Conservation (phyloP, 208 protist genomes). For the Acanthamoeba royreba region DNA sequence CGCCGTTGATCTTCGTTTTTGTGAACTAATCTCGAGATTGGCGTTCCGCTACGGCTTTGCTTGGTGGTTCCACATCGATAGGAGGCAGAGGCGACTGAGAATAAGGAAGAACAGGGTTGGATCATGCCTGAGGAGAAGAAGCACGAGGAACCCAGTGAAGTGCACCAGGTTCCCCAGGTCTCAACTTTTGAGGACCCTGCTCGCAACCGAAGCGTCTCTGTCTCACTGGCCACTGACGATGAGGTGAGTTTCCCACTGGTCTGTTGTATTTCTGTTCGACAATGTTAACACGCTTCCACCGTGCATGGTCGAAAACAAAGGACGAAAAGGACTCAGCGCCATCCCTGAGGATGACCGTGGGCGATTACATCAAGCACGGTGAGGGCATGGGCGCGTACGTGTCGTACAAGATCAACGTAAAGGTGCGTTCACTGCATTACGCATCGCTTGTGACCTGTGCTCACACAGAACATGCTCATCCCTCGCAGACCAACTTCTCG, state of each 20-base stretch:
- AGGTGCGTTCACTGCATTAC: neutral
- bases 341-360: neutral
- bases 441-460: neutral
- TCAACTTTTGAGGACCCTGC: neutral
- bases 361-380: constrained; percentile 42
- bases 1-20: neutral
- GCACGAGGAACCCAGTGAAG: neutral
- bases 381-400: constrained; percentile 29
- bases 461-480: neutral
- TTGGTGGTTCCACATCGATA: neutral
- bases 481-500: neutral
- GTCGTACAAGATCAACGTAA: constrained; percentile 36
- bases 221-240: neutral
- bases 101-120: neutral
- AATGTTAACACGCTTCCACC: neutral
- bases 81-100: neutral
- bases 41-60: neutral
- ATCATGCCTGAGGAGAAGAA: constrained; percentile 15
- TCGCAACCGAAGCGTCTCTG: neutral
- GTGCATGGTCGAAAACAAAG: neutral
- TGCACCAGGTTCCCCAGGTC: too few relatives aligned
- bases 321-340: neutral
- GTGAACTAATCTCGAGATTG: neutral
- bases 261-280: neutral
- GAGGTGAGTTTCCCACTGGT: neutral